Base-by-base conservation (phyloP, 352 stramenopile species). In the Pythium chondricola region DNA sequence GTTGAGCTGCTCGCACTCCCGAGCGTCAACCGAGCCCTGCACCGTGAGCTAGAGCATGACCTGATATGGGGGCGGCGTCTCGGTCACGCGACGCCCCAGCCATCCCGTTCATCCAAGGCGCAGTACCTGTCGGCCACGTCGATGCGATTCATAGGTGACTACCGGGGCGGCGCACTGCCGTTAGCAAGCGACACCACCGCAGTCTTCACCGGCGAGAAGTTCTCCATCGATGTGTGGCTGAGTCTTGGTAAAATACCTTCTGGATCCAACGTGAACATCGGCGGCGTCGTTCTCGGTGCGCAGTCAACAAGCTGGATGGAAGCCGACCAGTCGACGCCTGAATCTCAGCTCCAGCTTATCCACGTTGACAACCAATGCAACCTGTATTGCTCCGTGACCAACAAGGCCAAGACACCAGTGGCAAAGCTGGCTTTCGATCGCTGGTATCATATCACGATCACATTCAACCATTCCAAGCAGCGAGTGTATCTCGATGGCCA, bases 381-480 rank as follows among this genome's bases (percentile, higher is more conserved):
- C 13, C 31, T 83, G 2, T 79, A 67, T 45, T 77, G 65, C 54
- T 77, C 71, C 3, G 56, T 75, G 22, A 45, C 71, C 10, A 52
- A 70, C 17, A 46, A 52, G 6, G 63, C 57, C 36, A 49, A 39
- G 7, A 31, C 36, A 4, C 17, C 53, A 1, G 37, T 30, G 17
- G 16, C 45, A 24, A 54, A 45, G 18, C 40, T 61, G 4, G 21
- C 55, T 25, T 14, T 13, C 6, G 20, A 45, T 27, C 71, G 76
- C 22, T 88, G 76, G 76, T 85, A 88, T 47, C 74, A 88, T 54
- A 52, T 85, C n/a, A 66, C 77, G 5, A 52, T 85, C 3, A 78
- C 64, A 6, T 84, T 73, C 45, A 56, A 53, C 14, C 61, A 63
- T 4, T 42, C 38, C 9, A 29, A 76, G 44, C 41, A 57, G 49